Conservation (phyloP, 2,329 filamentous ascomycete genomes). For the Septoria linicola region DNA sequence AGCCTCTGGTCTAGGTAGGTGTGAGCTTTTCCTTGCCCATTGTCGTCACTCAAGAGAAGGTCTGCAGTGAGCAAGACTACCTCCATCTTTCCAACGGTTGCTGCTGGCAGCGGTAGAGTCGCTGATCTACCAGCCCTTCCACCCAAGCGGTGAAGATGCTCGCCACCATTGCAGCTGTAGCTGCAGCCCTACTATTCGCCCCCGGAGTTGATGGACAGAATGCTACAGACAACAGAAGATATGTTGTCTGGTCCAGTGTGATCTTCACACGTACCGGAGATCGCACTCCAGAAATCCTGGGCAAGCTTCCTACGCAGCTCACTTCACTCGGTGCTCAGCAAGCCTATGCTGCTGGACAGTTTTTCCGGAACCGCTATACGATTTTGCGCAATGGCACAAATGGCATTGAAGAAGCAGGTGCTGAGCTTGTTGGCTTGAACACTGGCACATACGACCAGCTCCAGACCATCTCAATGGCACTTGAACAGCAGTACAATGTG, state of each 20-base stretch:
- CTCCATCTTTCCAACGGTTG: background rate
- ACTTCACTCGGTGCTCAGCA: constrained; percentile 58
- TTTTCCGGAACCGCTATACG: constrained; percentile 56
- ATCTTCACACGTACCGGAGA: constrained; percentile 57
- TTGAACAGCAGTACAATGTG: constrained; percentile 49
- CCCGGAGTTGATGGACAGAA: constrained; percentile 23
- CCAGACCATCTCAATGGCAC: constrained; percentile 50
- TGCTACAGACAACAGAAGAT: constrained; percentile 15
- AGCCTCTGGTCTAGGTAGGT: constrained; percentile 17
- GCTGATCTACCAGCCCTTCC: background rate
- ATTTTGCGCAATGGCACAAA: constrained; percentile 25
- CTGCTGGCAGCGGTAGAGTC: constrained; percentile 10
- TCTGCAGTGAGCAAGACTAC: constrained; percentile 3
- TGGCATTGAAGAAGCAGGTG: constrained; percentile 29
- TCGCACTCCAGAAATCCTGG: constrained; percentile 49
- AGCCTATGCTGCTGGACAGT: constrained; percentile 50
- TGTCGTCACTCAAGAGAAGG: background rate
- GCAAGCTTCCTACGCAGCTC: constrained; percentile 40
- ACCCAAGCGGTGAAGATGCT: constrained; percentile 22
- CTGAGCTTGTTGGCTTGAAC: constrained; percentile 48
- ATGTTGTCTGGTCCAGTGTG: constrained; percentile 50
- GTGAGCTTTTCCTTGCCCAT: constrained; percentile 7
- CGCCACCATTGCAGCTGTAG: constrained; percentile 23
- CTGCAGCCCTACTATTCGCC: constrained; percentile 24
- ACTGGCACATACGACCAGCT: constrained; percentile 44